Evolutionary conservation across 176 grass and related monocot species (phyloP), one percentile per base, ranked within the genome.

Genomic region (Zea luxurians): DNA sequence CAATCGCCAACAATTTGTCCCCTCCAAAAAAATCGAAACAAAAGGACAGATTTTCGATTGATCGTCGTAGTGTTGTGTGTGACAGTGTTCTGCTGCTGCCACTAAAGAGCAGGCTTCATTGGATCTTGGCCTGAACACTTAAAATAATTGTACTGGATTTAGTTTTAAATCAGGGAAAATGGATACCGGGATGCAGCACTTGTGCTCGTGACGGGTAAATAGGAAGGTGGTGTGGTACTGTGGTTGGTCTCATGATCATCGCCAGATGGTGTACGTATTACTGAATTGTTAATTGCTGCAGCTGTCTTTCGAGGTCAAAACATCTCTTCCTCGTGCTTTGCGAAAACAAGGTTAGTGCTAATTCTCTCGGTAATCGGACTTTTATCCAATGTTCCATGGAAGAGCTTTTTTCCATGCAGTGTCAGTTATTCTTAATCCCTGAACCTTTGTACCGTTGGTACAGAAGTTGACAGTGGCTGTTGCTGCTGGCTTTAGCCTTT

Each of bases 281-380:
- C 64, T 4, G 43, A 67, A 46, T 89, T 85, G 42, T 89, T 85
- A 89, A 85, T 85, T 46, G 49, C 41, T 65, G 8, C 57, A 34
- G 12, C 21, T 78, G 70, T 54, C 66, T 77, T 82, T 77, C 73
- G 73, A 82, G 82, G 73, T 89, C 78, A 85, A 89, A 89, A 82
- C 82, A 81, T 80, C 77, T 77, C 82, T 57, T 62, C 63, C 78
- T 89, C 73, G 82, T 65, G 72, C 66, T 89, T 66, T 78, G 82
- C 72, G 87, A 81, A 67, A 77, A 76, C 35, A 85, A 85, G 86
- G 46, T 58, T 76, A 47, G n/a, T 76, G 58, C 48, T 81, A 89
- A 89, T 89, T 85, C 87, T 52, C 87, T 89, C 42, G 87, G 73
- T 82, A 78, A 85, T 61, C 82, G 66, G 66, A 85, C 82, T 75